Base-by-base conservation (phyloP, 371 early-diverging fungal species). In the Lichtheimia ramosa region DNA sequence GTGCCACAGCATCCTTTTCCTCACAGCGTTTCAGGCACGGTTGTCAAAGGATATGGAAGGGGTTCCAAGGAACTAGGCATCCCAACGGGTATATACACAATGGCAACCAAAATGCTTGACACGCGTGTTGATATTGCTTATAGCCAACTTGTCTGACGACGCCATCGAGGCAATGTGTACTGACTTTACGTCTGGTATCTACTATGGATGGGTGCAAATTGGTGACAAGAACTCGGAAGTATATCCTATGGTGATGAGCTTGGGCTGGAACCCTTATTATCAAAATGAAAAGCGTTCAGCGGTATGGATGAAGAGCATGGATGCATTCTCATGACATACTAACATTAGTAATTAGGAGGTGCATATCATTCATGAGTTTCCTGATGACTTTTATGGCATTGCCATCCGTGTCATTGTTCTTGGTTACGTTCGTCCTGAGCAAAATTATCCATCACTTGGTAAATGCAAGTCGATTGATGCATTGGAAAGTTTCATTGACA, bases 241-340 rank as follows among this genome's bases (percentile, higher is more conserved):
- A 13, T 87, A 87, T 64, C 96, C 96, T 1, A 97, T 98, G 97
- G 97, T 97, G 28, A 96, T 96, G 96, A 94, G 95, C 61, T 86
- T 94, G 51, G 99, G 99, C 20, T 99, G 98, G 98, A 99, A 99
- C 72, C 98, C 98, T 23, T 97, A 85, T 70, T 99, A 94, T 73
- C 91, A 98, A 68, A 98, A 98, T 74, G 93, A 96, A 68, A 92
- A 95, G 78, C 84, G 91, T 48, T 94, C 96, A 21, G 96, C 95
- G 51, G 92, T 90, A 79, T 69, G 82, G 76, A 48, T 34, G 46
- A 3, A 18, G 5, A 21, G 2, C 46, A 48, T 16, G 53, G 53
- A 2, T 39, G n/a, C 53, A 21, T 10, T 49, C 21, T 46, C 7
- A 21, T n/a, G 21, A 14, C 6, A 46, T 18, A n/a, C 43, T 15